These are phyloP conservation scores for Suillus lakei DNA, from an alignment of 768 basidiomycete species.

Conservation along the genomic window DNA sequence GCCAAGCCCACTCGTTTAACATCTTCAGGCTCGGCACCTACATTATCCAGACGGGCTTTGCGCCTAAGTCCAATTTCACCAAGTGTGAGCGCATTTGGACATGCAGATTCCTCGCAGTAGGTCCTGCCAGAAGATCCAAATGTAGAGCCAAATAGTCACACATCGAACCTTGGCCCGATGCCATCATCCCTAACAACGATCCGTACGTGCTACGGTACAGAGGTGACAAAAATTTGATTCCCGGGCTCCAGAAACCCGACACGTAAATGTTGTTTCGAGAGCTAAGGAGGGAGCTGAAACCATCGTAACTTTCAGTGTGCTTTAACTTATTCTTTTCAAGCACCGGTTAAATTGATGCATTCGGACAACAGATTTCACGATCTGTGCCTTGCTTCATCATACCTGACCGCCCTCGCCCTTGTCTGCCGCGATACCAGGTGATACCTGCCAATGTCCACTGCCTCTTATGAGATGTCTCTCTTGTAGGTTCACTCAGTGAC, in stretches of 20 bases:
- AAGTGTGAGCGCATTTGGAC: neutral
- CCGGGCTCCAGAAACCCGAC: neutral
- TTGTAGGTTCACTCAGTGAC: neutral
- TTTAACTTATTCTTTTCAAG: neutral
- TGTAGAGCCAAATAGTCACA: neutral
- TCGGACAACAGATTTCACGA: neutral
- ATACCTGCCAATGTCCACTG: neutral
- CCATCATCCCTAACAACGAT: neutral
- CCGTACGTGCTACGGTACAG: neutral
- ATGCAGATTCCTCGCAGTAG: neutral
- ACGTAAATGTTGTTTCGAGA: neutral
- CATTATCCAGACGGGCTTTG: neutral
- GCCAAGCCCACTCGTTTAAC: neutral
- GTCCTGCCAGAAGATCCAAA: neutral
- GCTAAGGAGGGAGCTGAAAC: neutral
- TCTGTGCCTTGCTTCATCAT: neutral
- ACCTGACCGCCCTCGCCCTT: neutral
- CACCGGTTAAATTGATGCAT: neutral
- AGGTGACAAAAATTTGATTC: neutral
- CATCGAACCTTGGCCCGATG: neutral
- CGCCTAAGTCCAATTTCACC: neutral
- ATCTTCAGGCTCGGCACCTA: neutral
- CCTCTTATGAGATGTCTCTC: neutral
- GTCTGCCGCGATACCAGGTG: neutral
- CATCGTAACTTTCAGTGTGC: neutral